Evolutionary conservation across 2,329 filamentous ascomycete genomes (phyloP).

Genomic region (Ophiocordyceps sinensis): DNA sequence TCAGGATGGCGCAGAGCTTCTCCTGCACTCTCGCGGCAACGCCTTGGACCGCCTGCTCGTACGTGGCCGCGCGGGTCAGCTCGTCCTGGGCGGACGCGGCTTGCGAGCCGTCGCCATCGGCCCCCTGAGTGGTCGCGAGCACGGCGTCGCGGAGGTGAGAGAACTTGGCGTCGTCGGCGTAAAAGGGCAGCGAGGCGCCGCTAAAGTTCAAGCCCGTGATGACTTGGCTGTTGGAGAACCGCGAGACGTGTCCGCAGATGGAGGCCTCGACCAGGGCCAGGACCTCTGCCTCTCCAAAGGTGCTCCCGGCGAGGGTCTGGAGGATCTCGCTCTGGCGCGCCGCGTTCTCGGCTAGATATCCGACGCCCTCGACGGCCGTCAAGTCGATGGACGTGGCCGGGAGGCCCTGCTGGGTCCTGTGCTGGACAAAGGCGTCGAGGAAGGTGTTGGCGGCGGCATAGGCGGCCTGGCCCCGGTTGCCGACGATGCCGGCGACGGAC

Average conservation of each 20-base stretch:
- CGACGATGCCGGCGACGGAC: conserved; percentile 34
- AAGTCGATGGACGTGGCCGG: conserved; percentile 35
- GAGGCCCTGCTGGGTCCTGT: conserved; percentile 23
- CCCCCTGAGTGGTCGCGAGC: conserved; percentile 10
- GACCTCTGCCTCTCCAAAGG: conserved; percentile 39
- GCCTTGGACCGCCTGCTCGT: conserved; percentile 12
- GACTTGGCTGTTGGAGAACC: conserved; percentile 31
- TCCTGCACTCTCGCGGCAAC: conserved; percentile 9
- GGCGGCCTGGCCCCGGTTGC: conserved; percentile 35
- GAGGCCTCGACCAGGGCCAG: conserved; percentile 37
- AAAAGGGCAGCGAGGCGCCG: conserved; percentile 33
- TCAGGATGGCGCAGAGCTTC: conserved; percentile 21
- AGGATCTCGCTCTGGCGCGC: conserved; percentile 29
- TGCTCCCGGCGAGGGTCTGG: conserved; percentile 30
- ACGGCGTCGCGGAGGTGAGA: conserved; percentile 27
- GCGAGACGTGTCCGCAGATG: conserved; percentile 27
- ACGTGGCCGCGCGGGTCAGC: conserved; percentile 3
- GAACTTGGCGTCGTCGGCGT: conserved; percentile 40
- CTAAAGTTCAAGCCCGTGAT: conserved; percentile 38
- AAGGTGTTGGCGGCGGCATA: conserved; percentile 37
- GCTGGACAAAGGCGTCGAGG: conserved; percentile 16
- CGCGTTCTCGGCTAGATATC: conserved; percentile 33
- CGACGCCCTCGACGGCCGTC: conserved; percentile 33
- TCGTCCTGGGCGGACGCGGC: conserved; percentile 7
- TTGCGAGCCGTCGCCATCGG: conserved; percentile 2